Percentiles rank a stretch among this genome's conserved stretches.
Conservation (phyloP, 345 rosid species). For the Eucalyptus regnans region DNA sequence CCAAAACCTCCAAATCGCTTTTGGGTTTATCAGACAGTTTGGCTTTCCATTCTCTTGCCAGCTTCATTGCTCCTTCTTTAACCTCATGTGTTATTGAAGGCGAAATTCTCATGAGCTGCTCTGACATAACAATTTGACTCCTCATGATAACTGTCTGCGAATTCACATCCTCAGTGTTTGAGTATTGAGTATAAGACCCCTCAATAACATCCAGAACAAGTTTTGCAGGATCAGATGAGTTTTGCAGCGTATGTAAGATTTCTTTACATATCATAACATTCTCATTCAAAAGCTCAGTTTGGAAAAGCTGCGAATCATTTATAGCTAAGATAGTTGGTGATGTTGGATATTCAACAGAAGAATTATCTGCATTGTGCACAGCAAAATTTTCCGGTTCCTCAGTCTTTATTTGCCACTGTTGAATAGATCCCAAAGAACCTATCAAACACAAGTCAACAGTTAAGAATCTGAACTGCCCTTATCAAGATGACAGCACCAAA, state of each 20-base stretch:
- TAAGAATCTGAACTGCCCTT: background rate
- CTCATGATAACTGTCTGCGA: background rate
- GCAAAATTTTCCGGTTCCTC: slow-evolving; percentile 15
- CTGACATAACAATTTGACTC: background rate
- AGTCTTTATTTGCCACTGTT: background rate
- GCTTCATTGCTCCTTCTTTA: slow-evolving; percentile 8
- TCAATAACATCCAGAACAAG: slow-evolving; percentile 35
- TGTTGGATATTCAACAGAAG: background rate
- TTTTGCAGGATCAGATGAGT: slow-evolving; percentile 34
- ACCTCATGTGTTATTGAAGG: slow-evolving; percentile 6
- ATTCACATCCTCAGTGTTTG: background rate
- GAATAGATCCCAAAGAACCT: background rate
- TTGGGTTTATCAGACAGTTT: slow-evolving; percentile 1
- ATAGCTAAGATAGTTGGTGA: background rate
- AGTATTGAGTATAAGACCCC: slow-evolving; percentile 5
- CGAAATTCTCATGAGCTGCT: slow-evolving; percentile 7
- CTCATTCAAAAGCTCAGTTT: background rate
- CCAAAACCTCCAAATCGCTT: slow-evolving; percentile 9
- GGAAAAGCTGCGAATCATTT: background rate
- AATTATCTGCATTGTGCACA: background rate
- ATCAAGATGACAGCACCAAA: background rate
- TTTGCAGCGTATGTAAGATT: background rate
- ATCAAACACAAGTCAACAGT: background rate
- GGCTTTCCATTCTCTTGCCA: slow-evolving; percentile 25
- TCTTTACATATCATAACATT: slow-evolving; percentile 7